phyloP scores from a whole-genome alignment of 2,329 filamentous ascomycete genomes.

The Ophiognomonia clavigignenti-juglandacearum region DNA sequence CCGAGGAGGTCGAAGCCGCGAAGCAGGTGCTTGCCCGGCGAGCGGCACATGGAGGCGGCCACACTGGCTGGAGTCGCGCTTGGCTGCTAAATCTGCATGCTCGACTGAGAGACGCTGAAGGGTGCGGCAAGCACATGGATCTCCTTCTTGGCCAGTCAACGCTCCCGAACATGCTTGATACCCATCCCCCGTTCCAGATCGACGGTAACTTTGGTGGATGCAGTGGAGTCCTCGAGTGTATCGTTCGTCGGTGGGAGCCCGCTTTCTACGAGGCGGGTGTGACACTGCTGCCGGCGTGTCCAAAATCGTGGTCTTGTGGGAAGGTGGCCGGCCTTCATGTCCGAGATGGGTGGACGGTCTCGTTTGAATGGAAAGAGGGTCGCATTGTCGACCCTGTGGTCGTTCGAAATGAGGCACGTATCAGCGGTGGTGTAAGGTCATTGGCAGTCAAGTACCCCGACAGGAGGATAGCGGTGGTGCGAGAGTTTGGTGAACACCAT shows the following conservation, averaged over 20 bases:
- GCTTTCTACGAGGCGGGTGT: constrained; percentile 20
- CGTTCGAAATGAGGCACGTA: background rate
- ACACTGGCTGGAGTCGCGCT: constrained; percentile 47
- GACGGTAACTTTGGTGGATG: constrained; percentile 46
- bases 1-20: constrained; percentile 24
- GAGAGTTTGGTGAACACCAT: constrained; percentile 10
- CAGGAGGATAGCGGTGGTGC: constrained; percentile 1
- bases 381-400: constrained; percentile 9
- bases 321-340: constrained; percentile 29
- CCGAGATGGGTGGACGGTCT: constrained; percentile 30
- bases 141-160: constrained; percentile 36
- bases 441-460: constrained; percentile 8
- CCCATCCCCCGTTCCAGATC: constrained; percentile 43
- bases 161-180: constrained; percentile 38
- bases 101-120: constrained; percentile 32
- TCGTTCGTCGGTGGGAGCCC: constrained; percentile 33
- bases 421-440: background rate
- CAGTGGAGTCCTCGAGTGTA: constrained; percentile 41
- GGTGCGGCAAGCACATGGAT: constrained; percentile 32
- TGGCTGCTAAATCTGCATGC: constrained; percentile 47
- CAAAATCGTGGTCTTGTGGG: constrained; percentile 28
- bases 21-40: constrained; percentile 24
- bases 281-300: constrained; percentile 33
- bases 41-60: constrained; percentile 32
- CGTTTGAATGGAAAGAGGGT: constrained; percentile 31